Conservation (phyloP, 768 basidiomycete genomes). For the Mycena vitilis region DNA sequence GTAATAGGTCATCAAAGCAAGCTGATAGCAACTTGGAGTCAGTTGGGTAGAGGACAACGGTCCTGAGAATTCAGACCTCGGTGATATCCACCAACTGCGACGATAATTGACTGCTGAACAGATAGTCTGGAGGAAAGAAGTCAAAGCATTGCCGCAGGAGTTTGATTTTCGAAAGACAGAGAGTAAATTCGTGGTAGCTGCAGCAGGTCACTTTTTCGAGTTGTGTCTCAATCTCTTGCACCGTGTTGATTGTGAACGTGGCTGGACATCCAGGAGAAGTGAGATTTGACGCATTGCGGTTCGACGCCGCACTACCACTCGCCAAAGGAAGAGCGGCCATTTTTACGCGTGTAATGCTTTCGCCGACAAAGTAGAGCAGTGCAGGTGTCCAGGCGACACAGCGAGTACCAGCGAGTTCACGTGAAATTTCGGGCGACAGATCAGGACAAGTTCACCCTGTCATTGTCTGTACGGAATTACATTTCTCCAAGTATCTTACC, state of each 20-base stretch:
- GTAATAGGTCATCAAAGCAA: constrained; percentile 2
- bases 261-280: not conserved
- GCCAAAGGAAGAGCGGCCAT: not conserved
- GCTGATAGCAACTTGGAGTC: not conserved
- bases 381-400: too few relatives aligned
- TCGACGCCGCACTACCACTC: too few relatives aligned
- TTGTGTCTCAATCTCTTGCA: constrained; percentile 3
- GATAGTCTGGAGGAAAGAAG: not conserved
- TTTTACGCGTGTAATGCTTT: too few relatives aligned
- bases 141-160: constrained; percentile 13
- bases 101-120: not conserved
- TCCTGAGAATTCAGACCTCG: not conserved
- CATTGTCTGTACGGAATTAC: too few relatives aligned
- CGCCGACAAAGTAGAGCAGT: not conserved
- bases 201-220: not conserved
- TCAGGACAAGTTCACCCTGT: too few relatives aligned
- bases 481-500: too few relatives aligned
- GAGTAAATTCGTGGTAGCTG: not conserved
- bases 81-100: constrained; percentile 11
- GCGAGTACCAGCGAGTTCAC: too few relatives aligned
- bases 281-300: not conserved
- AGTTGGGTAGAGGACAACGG: not conserved
- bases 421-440: too few relatives aligned
- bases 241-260: not conserved
- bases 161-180: constrained; percentile 2